These are phyloP conservation scores for Aspergillus nanangensis DNA, from an alignment of 495 filamentous ascomycete genomes.

Conservation along the genomic window DNA sequence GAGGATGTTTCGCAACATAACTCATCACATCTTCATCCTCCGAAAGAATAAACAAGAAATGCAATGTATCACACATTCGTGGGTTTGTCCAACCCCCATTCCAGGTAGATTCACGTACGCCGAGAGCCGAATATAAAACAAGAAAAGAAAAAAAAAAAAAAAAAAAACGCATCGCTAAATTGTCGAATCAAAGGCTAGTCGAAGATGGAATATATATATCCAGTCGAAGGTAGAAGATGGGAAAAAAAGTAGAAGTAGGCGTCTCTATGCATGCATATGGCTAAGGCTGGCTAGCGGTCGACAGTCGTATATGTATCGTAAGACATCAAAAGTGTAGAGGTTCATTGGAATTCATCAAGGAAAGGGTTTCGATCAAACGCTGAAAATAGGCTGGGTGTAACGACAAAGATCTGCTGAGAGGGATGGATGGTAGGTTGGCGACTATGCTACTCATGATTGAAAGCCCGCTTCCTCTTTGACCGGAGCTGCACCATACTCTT, in stretches of 20 bases:
- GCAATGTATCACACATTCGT: too few species aligned
- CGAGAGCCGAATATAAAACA: too few species aligned
- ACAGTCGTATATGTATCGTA: conserved; percentile 15
- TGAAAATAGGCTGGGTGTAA: too few species aligned
- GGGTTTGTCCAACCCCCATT: too few species aligned
- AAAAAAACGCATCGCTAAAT: conserved; percentile 23
- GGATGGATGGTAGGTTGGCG: too few species aligned
- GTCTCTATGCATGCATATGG: conserved; percentile 27
- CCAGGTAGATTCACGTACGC: too few species aligned
- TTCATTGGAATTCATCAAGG: conserved; percentile 5
- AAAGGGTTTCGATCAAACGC: too few species aligned
- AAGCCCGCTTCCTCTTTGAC: conserved; percentile 32
- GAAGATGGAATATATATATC: conserved; percentile 17
- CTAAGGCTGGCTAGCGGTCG: conserved; percentile 20
- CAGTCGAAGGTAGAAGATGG: too few species aligned
- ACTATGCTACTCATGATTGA: conserved; percentile 25
- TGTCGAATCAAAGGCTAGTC: conserved; percentile 14
- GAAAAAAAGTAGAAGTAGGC: conserved; percentile 18
- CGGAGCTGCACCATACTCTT: conserved; percentile 41
- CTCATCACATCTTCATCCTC: too few species aligned
- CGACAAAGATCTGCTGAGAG: too few species aligned
- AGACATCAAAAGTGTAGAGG: conserved; percentile 7
- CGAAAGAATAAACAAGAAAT: conserved; percentile 7
- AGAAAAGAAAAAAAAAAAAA: conserved; percentile 13
- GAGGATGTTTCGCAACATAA: too few species aligned